These are phyloP conservation scores for Ophiocordyceps australis DNA, from an alignment of 2,329 filamentous ascomycete genomes.

Conservation along the genomic window DNA sequence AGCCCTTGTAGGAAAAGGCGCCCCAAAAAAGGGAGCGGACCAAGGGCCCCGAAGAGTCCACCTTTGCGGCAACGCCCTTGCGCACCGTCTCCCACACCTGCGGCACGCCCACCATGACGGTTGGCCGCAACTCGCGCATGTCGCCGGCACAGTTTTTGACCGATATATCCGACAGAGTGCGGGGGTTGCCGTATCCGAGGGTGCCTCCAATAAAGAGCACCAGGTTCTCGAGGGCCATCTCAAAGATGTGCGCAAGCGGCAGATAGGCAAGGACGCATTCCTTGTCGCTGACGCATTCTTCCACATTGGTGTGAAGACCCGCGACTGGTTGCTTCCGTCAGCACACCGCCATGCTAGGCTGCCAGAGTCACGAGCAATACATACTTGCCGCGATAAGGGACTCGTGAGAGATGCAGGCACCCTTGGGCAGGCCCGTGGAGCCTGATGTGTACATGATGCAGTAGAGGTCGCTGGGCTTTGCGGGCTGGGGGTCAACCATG, in stretches of 20 bases:
- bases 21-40: slow-evolving; percentile 63
- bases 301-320: slow-evolving; percentile 63
- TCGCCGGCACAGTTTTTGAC: slow-evolving; percentile 86
- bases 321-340: slow-evolving; percentile 43
- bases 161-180: slow-evolving; percentile 71
- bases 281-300: slow-evolving; percentile 55
- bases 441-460: slow-evolving; percentile 82
- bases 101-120: slow-evolving; percentile 82
- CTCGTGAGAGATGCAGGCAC: slow-evolving; percentile 66
- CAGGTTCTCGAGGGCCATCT: slow-evolving; percentile 88
- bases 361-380: too few relatives aligned
- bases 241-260: slow-evolving; percentile 87
- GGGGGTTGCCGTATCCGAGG: slow-evolving; percentile 82
- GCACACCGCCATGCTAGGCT: too few relatives aligned
- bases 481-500: slow-evolving; percentile 51
- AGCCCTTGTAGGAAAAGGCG: slow-evolving; percentile 39
- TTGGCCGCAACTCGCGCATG: slow-evolving; percentile 80
- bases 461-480: slow-evolving; percentile 58
- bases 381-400: slow-evolving; percentile 54
- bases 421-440: slow-evolving; percentile 78
- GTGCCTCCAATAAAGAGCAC: slow-evolving; percentile 79
- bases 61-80: slow-evolving; percentile 75
- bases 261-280: slow-evolving; percentile 82
- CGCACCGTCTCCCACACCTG: slow-evolving; percentile 95
- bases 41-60: slow-evolving; percentile 53